Conservation (phyloP, 495 filamentous ascomycete genomes). For the Xanthoparmelia taractica region DNA sequence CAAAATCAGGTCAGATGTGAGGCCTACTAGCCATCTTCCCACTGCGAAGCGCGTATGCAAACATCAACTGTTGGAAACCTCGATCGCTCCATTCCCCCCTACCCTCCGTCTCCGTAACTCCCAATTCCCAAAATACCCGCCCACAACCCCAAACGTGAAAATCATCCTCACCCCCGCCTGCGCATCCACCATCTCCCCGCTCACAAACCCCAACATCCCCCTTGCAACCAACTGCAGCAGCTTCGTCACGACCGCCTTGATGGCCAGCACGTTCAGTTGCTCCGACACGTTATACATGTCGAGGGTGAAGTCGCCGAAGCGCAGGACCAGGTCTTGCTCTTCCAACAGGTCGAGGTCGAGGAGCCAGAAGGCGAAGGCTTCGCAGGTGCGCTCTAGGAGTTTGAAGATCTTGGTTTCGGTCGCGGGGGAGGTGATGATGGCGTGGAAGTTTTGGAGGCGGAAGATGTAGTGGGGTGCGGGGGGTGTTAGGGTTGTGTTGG, state of each 20-base stretch:
- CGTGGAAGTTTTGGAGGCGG: background rate
- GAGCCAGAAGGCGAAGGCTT: background rate
- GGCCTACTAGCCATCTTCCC: background rate
- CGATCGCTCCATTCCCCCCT: background rate
- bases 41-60: background rate
- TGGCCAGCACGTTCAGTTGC: background rate
- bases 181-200: background rate
- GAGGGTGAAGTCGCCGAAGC: background rate
- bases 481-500: background rate
- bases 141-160: background rate
- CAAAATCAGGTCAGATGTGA: background rate
- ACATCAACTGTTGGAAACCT: background rate
- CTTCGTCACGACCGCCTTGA: background rate
- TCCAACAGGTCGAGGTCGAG: background rate
- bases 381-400: background rate
- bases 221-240: background rate
- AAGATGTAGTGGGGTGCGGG: background rate
- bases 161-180: conserved; percentile 1
- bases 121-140: background rate
- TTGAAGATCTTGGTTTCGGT: fast-evolving
- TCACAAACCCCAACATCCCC: background rate
- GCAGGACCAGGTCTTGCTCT: background rate
- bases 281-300: background rate
- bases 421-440: background rate
- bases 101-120: background rate